Evolutionary conservation across 2,329 filamentous ascomycete genomes (phyloP), one percentile per base, ranked within the genome.

Genomic region (Aspergillus sp.): DNA sequence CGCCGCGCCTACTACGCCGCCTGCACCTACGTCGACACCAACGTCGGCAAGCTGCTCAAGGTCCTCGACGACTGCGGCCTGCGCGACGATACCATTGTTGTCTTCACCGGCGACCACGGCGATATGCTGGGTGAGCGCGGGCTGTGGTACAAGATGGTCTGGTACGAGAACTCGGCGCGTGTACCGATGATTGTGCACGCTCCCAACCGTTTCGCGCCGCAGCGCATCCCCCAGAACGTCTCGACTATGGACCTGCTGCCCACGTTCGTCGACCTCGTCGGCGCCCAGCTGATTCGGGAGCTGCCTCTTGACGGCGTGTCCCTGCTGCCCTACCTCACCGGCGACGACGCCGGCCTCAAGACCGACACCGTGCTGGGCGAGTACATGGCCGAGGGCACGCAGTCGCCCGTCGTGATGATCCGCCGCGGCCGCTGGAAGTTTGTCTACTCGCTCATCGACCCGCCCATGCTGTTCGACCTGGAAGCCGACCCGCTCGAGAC

Each of bases 111-210:
- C 42, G 92, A 97, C 69, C 92, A 97, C 67, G 92, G 92, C 51
- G 92, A 97, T 72, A 97, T 97, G 92, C 83, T 97, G 6, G 92
- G 92, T 54, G 92, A 97, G 78, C 86, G 91, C 49, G 88, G 89
- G 5, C 78, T 97, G 44, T 97, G 92, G 92, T 84, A 96, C 79
- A 97, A 97, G 81, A 97, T 97, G 92, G 91, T 85, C 67, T 97
- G 94, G 82, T 96, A 91, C 65, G 92, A 97, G 80, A 87, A 87
- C 38, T 96, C 91, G 11, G 90, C 91, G 43, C 88, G 92, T 23
- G 92, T 97, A 19, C 92, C 92, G 1, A 86, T 97, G 68, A 79
- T 97, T 59, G 82, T 96, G 69, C 87, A 91, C 71, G 85, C 92
- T 64, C 92, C 92, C 21, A 80, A 85, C 63, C 81, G 81, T 56